phyloP scores from a whole-genome alignment of 495 filamentous ascomycete species.

The Parmelia sp. region DNA sequence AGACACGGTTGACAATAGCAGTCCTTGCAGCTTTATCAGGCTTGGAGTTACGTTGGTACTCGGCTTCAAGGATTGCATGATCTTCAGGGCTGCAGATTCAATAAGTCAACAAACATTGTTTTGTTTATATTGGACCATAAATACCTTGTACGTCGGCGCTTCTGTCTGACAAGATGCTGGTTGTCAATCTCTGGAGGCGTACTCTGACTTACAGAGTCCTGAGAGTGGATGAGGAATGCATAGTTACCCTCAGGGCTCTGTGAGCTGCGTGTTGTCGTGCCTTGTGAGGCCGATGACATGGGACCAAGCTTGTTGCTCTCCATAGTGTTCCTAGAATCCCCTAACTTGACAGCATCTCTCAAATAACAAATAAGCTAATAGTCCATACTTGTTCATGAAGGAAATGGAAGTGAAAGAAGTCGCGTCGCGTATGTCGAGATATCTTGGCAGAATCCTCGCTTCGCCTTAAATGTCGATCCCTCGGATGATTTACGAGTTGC shows the following conservation, averaged over 20 bases:
- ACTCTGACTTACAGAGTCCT: constrained; percentile 56
- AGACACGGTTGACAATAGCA: constrained; percentile 75
- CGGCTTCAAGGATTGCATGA: constrained; percentile 81
- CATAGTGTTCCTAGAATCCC: constrained; percentile 9
- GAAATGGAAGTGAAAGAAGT: not conserved
- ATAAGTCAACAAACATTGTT: constrained; percentile 12
- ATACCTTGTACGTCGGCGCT: constrained; percentile 62
- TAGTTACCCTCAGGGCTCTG: constrained; percentile 33
- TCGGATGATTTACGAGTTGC: too few species aligned
- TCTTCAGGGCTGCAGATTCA: constrained; percentile 63
- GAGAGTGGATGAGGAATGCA: constrained; percentile 65
- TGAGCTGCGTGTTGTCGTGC: constrained; percentile 9
- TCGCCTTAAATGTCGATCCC: constrained; percentile 4
- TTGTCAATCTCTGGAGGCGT: constrained; percentile 61
- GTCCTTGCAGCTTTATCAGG: constrained; percentile 86
- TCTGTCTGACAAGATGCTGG: constrained; percentile 60
- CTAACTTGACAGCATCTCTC: not conserved
- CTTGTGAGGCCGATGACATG: constrained; percentile 7
- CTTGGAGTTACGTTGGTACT: constrained; percentile 79
- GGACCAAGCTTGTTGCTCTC: constrained; percentile 2
- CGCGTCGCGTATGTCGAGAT: constrained; percentile 13
- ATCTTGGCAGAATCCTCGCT: constrained; percentile 12
- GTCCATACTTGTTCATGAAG: constrained; percentile 6
- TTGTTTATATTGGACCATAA: constrained; percentile 2
- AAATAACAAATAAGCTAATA: not conserved